Conservation (phyloP, 176 grass and related monocot species). For the Cocos nucifera region DNA sequence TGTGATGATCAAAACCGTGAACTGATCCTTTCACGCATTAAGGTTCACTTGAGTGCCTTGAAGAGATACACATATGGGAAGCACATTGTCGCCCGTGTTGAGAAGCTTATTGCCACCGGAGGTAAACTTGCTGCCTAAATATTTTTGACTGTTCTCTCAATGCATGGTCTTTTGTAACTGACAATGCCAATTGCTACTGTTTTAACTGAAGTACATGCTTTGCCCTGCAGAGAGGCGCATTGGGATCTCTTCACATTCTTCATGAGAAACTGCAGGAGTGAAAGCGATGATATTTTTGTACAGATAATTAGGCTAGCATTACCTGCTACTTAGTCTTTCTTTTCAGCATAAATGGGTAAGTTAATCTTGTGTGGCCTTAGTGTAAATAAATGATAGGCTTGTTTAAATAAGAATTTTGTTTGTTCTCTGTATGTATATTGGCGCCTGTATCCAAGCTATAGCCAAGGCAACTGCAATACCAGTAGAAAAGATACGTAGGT, state of each 20-base stretch:
- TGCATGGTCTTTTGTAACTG: background rate
- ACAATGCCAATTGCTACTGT: background rate
- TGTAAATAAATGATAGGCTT: constrained; percentile 91
- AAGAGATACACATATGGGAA: constrained; percentile 96
- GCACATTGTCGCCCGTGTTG: constrained; percentile 91
- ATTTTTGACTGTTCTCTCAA: background rate
- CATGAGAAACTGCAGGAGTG: constrained; percentile 34
- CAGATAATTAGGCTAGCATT: constrained; percentile 84
- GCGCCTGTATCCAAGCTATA: constrained; percentile 7
- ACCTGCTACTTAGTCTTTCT: constrained; percentile 33
- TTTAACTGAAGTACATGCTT: background rate
- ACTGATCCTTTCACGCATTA: constrained; percentile 83
- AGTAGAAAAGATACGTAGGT: constrained; percentile 4
- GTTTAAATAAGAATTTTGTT: constrained; percentile 63
- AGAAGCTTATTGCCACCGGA: constrained; percentile 89
- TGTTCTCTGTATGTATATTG: constrained; percentile 14
- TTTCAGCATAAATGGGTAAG: constrained; percentile 40
- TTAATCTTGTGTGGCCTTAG: constrained; percentile 38
- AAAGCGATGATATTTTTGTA: constrained; percentile 53
- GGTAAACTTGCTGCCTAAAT: constrained; percentile 25
- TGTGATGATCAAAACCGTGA: constrained; percentile 90
- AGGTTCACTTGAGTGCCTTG: constrained; percentile 92
- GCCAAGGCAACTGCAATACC: constrained; percentile 5
- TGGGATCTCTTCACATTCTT: constrained; percentile 34
- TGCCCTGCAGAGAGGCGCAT: constrained; percentile 42